Evolutionary conservation across 2,329 filamentous ascomycete genomes (phyloP).

Genomic region (Parasarocladium wereldwijsianum): DNA sequence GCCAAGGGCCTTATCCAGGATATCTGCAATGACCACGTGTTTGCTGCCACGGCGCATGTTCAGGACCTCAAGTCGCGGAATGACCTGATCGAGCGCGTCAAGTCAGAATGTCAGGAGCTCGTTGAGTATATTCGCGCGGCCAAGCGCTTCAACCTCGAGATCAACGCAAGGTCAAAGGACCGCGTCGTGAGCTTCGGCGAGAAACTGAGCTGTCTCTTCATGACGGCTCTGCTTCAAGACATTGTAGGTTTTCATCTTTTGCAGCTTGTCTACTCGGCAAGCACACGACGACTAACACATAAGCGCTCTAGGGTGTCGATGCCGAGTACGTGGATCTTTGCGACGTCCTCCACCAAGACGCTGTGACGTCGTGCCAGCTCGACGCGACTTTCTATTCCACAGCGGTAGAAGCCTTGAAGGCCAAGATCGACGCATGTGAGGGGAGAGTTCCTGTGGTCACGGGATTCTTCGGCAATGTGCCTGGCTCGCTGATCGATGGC

Average conservation of each 20-base stretch:
- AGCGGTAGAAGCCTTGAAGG: conserved; percentile 43
- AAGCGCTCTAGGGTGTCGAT: conserved; percentile 46
- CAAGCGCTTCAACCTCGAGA: conserved; percentile 55
- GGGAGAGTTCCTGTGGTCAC: conserved; percentile 66
- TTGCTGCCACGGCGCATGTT: conserved; percentile 52
- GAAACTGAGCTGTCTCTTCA: conserved; percentile 86
- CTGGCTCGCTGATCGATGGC: conserved; percentile 73
- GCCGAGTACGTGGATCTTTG: conserved; percentile 85
- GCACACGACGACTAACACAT: neutral
- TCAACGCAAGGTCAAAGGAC: conserved; percentile 66
- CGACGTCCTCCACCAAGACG: conserved; percentile 59
- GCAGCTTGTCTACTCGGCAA: neutral
- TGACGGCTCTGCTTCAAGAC: conserved; percentile 73
- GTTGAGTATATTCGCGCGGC: conserved; percentile 55
- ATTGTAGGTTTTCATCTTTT: conserved; percentile 25
- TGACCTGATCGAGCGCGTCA: conserved; percentile 50
- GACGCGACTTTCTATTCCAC: conserved; percentile 56
- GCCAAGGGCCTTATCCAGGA: conserved; percentile 65
- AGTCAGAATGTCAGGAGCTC: conserved; percentile 67
- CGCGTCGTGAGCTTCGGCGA: conserved; percentile 91
- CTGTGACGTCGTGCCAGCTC: conserved; percentile 40
- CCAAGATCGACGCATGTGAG: conserved; percentile 50
- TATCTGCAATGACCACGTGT: conserved; percentile 70
- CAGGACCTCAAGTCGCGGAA: conserved; percentile 39
- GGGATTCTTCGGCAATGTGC: conserved; percentile 89